Base-by-base conservation (phyloP, 139 green algal genomes). In the Tetradesmus obliquus region DNA sequence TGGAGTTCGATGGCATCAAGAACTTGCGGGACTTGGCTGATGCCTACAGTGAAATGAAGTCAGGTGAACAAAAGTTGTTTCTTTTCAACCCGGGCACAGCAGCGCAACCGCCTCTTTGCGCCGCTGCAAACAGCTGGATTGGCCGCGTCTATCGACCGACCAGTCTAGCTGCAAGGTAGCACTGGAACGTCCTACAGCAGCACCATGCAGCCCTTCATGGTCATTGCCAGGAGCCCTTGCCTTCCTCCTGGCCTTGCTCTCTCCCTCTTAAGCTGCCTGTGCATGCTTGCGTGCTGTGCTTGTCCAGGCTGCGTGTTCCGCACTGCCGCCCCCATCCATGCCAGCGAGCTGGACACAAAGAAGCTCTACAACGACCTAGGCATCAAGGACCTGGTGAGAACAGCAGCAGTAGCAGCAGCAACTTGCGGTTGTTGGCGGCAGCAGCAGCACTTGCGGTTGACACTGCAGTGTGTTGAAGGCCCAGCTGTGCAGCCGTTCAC, bases 381-480 rank as follows among this genome's bases (percentile, higher is more conserved):
- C 45, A 90, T 90, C 53, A 90, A 90, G 55, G 86, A 90, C 22
- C 71, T 90, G 86, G 86, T 90, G 71, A 84, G 86, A 9, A 22
- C 66, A 76, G 17, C 66, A 24, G 15, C 66, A 76, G 66, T 19
- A 76, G 66, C 66, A 76, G 66, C 9, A 19, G 60, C 66, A 76
- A 19, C 15, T 24, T 4, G 60, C 32, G 32, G 32, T 45, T 45
- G 60, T 3, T 76, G 13, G 66, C 66, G 12, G 3, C 66, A 76
- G 66, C 66, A 76, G 66, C 66, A 24, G 66, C n/a, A 66, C 6
- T 66, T 45, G 32, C 32, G 32, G 32, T 45, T 45, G 32, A 72
- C 62, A 72, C 10, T 12, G 62, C 62, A 72, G 32, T 45, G 32
- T 45, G 0, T 45, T 45, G 32, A 45, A 45, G 32, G 32, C 32